phyloP scores from a whole-genome alignment of 306 rosid genomes.

The Inga oerstediana region DNA sequence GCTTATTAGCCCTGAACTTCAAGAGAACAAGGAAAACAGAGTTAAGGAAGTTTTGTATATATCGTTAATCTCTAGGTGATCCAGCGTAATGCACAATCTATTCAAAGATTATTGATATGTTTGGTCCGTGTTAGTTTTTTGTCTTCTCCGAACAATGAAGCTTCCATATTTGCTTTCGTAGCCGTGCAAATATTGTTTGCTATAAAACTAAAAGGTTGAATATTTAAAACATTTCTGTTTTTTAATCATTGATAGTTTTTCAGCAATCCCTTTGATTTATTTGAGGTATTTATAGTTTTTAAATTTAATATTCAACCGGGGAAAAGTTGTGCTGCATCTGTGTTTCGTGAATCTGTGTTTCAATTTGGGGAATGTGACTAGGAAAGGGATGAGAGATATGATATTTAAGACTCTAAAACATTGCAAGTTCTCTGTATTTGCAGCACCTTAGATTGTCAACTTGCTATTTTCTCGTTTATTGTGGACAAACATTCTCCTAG shows the following conservation, averaged over 20 bases:
- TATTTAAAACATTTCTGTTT: background rate
- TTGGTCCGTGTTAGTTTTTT: background rate
- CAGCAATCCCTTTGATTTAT: background rate
- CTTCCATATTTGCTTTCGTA: background rate
- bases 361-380: background rate
- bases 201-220: background rate
- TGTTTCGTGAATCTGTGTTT: background rate
- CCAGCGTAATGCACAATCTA: background rate
- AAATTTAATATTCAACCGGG: background rate
- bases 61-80: background rate
- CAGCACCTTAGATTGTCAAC: background rate
- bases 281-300: background rate
- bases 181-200: background rate
- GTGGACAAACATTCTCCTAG: background rate
- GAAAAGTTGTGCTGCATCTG: background rate
- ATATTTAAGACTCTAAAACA: background rate
- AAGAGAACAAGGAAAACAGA: background rate
- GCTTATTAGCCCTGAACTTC: background rate
- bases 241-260: background rate
- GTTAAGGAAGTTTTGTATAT: no score
- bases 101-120: background rate
- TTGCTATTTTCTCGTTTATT: slow-evolving; percentile 16
- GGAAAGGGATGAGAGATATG: background rate
- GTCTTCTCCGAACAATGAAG: background rate
- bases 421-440: background rate